Conservation (phyloP, 306 rosid genomes). For the Coriaria nepalensis region DNA sequence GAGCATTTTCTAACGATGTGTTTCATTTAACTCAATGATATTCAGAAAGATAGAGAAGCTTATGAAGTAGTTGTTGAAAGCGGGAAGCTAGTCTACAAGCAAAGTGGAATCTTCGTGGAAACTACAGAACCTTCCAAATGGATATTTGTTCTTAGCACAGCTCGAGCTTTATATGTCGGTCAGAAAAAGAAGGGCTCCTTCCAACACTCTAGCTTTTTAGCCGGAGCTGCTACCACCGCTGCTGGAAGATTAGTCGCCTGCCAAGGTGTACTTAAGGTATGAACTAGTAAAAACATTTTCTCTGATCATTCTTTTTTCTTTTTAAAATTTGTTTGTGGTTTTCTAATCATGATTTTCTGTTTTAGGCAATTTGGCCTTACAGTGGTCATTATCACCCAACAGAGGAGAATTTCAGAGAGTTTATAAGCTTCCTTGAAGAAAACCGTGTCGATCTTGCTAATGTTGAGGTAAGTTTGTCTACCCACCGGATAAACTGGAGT, state of each 20-base stretch:
- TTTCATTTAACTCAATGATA: not conserved
- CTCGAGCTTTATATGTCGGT: conserved; percentile 70
- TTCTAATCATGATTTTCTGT: not conserved
- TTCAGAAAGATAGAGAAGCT: conserved; percentile 66
- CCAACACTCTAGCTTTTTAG: conserved; percentile 82
- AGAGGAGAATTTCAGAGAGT: conserved; percentile 76
- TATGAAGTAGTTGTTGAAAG: conserved; percentile 59
- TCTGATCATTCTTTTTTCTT: no score
- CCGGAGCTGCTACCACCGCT: conserved; percentile 88
- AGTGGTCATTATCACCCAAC: conserved; percentile 96
- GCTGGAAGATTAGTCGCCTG: conserved; percentile 82
- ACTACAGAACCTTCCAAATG: conserved; percentile 64
- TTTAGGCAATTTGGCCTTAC: conserved; percentile 92
- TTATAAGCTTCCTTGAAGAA: conserved; percentile 63
- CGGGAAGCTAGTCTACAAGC: conserved; percentile 44
- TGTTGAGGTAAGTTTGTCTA: conserved; percentile 45
- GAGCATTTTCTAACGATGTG: no score
- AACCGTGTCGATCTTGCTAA: conserved; percentile 65
- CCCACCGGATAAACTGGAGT: no score
- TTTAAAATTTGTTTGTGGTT: no score
- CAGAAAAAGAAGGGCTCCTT: conserved; percentile 65
- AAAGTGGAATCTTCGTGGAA: conserved; percentile 33
- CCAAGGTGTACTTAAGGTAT: conserved; percentile 61
- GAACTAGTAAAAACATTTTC: not conserved
- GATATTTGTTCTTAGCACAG: conserved; percentile 84